Base-by-base conservation (phyloP, 139 green algal species). In the Closterium sp. region DNA sequence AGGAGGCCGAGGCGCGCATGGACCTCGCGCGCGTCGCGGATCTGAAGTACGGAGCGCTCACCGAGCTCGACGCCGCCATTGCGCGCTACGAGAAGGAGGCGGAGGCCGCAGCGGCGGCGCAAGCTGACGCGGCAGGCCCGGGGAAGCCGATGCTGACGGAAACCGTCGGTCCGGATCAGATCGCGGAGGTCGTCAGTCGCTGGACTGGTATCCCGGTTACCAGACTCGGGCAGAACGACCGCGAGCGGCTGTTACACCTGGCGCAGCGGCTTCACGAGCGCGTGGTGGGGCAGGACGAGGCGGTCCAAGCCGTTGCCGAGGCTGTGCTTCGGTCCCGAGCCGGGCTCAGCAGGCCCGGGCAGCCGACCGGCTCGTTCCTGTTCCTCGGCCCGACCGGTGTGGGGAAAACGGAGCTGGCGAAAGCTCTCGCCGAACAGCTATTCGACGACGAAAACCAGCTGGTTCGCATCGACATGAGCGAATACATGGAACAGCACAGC, bases 271-370 rank as follows among this genome's bases (percentile, higher is more conserved):
- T 99, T 91, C 97, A 98, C 95, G 94, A 97, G 94, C 94, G 98
- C 7, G 95, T 96, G 31, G 93, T 96, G 1, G 97, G 94, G 31
- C 95, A 96, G 89, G 95, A 98, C 70, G 96, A 97, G 92, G 98
- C 98, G 1, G 97, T 99, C 42, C 95, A 97, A 38, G 95, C 94
- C 10, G 97, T 99, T 17, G 94, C 96, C 9, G 96, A 98, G 62
- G 98, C 98, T 30, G 97, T 99, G 88, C 97, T 99, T 96, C 96
- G 98, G 88, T 98, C 91, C 28, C 94, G 96, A 9, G 97, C 97
- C 0, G 97, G 97, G 24, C 95, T 98, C 79, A 87, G 94, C 92
- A 79, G 87, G 94, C 6, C 92, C 91, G 86, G 95, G 85, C 94
- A 96, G 91, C 92, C 94, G 28, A 92, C 32, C 9, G 93, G 90